Evolutionary conservation across 2,329 filamentous ascomycete species (phyloP).

Genomic region (Rhexocercosporidium sp.): DNA sequence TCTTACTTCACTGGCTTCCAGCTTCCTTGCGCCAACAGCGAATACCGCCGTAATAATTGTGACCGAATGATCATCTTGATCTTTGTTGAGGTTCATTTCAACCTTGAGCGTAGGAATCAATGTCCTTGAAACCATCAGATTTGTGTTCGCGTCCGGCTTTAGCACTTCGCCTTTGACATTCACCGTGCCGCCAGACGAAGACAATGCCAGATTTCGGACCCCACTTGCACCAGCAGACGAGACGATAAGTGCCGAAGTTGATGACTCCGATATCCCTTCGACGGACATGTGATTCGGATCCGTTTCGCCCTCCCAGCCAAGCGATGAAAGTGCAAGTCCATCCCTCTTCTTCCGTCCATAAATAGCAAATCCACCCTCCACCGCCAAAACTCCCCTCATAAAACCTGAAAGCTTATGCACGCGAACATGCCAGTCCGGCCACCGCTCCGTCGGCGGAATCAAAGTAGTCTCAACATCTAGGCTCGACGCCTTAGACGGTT

Average conservation of each 20-base stretch:
- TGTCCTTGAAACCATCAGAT: conserved; percentile 16
- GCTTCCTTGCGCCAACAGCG: not conserved
- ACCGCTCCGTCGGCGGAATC: conserved; percentile 42
- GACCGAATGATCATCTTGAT: not conserved
- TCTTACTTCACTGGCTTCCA: not conserved
- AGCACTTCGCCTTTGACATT: not conserved
- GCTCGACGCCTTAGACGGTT: conserved; percentile 26
- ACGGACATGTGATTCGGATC: not conserved
- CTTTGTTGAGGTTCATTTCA: not conserved
- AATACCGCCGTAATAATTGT: conserved; percentile 1
- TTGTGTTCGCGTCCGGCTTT: conserved; percentile 15
- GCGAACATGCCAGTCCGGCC: conserved; percentile 48
- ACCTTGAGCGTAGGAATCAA: conserved; percentile 11
- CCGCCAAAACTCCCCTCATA: conserved; percentile 20
- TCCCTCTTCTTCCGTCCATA: conserved; percentile 13
- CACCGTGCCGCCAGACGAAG: not conserved
- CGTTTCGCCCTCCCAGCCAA: conserved; percentile 3
- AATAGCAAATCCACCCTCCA: conserved; percentile 40
- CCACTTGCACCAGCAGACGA: not conserved
- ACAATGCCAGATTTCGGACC: not conserved
- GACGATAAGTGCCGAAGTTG: not conserved
- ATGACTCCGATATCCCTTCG: not conserved
- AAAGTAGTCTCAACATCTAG: conserved; percentile 45
- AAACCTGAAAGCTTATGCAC: conserved; percentile 41
- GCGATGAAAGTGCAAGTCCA: conserved; percentile 6